Conservation (phyloP, 1,284 basidiomycete species). For the Vanrija humicola region DNA sequence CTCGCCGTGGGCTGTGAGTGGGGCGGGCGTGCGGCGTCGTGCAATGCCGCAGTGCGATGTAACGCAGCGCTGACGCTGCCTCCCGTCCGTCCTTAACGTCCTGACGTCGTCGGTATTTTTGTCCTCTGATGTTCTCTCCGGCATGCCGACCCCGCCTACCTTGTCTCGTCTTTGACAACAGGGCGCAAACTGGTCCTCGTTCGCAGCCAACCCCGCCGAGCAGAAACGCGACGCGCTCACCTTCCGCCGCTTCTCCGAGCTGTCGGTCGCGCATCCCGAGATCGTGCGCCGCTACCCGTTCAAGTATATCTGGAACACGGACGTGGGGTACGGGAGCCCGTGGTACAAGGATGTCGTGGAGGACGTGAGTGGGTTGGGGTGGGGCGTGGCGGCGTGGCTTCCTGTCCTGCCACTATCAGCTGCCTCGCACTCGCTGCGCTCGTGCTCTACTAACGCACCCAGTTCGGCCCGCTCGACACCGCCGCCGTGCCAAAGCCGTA, state of each 20-base stretch:
- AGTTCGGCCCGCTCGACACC: slow-evolving; percentile 25
- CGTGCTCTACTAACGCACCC: slow-evolving; percentile 12
- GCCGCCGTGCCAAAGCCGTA: slow-evolving; percentile 14
- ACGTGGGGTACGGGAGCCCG: slow-evolving; percentile 34
- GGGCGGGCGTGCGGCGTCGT: no score
- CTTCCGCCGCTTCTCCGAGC: slow-evolving; percentile 52
- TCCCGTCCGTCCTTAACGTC: not conserved
- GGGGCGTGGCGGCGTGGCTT: not conserved
- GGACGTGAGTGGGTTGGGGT: slow-evolving; percentile 48
- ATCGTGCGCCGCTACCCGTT: slow-evolving; percentile 51
- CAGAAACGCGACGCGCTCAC: slow-evolving; percentile 38
- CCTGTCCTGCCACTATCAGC: no score
- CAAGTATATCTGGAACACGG: slow-evolving; percentile 47
- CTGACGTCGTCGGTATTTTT: no score
- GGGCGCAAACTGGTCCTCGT: slow-evolving; percentile 67
- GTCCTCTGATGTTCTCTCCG: no score
- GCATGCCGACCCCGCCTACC: no score
- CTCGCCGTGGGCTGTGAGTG: slow-evolving; percentile 64
- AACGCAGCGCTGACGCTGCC: no score
- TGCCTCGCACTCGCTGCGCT: not conserved
- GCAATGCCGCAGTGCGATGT: no score
- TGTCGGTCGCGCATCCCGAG: slow-evolving; percentile 51
- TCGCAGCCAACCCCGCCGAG: slow-evolving; percentile 53
- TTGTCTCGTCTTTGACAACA: no score
- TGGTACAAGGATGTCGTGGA: slow-evolving; percentile 58